phyloP scores from a whole-genome alignment of 1,284 basidiomycete genomes.

The Ceratobasidium sp. region DNA sequence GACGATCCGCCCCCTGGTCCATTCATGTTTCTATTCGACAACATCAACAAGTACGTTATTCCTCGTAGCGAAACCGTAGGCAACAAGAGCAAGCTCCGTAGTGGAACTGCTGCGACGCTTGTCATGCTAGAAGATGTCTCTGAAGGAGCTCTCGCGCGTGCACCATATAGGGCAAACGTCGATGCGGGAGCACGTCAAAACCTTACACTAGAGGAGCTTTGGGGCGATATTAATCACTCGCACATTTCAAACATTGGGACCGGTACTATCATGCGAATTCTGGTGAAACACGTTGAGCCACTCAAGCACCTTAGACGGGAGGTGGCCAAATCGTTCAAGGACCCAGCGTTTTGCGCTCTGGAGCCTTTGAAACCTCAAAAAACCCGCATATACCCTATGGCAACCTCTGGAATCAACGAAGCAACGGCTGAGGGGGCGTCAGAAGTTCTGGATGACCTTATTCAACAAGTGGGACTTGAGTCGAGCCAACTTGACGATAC shows the following conservation, averaged over 20 bases:
- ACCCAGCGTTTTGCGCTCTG: background rate
- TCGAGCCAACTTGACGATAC: conserved; percentile 2
- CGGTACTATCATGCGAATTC: conserved; percentile 1
- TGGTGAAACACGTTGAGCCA: background rate
- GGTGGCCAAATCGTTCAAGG: background rate
- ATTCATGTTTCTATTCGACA: no score
- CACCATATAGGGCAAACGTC: no score
- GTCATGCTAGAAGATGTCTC: no score
- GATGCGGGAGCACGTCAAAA: no score
- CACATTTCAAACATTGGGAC: background rate
- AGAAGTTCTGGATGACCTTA: conserved; percentile 2
- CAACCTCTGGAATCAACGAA: conserved; percentile 22
- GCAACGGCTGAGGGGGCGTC: background rate
- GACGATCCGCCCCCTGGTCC: no score
- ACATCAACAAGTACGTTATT: no score
- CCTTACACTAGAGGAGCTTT: background rate
- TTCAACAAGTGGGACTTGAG: background rate
- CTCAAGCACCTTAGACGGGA: background rate
- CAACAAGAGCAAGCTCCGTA: no score
- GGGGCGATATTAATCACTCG: background rate
- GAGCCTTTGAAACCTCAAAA: background rate
- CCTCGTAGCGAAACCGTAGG: no score
- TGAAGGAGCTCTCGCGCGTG: no score
- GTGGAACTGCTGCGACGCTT: no score
- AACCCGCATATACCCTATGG: background rate